phyloP scores from a whole-genome alignment of 1,284 basidiomycete genomes.

The Singerocomus inundabilis region DNA sequence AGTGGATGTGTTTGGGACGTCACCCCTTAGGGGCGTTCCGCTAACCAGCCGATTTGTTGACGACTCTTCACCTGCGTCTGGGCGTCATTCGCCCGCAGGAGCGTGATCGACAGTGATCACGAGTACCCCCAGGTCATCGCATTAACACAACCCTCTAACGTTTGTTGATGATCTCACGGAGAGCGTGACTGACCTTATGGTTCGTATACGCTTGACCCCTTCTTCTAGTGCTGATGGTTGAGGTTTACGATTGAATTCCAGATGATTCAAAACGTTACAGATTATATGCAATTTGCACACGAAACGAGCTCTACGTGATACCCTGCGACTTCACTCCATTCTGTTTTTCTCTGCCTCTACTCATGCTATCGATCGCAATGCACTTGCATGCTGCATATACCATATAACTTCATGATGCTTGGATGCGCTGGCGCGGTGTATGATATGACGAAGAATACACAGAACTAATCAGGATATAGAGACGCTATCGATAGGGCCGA shows the following conservation, averaged over 20 bases:
- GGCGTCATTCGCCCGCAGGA: neutral
- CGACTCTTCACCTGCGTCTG: neutral
- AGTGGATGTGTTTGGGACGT: constrained; percentile 13
- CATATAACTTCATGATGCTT: constrained; percentile 3
- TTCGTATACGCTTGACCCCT: constrained; percentile 4
- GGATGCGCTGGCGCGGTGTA: constrained; percentile 25
- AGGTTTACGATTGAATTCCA: too few species aligned
- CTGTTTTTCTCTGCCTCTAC: neutral
- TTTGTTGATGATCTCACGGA: constrained; percentile 13
- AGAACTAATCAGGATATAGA: neutral
- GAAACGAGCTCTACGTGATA: neutral
- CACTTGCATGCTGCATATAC: neutral
- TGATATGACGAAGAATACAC: constrained; percentile 14
- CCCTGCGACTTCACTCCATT: neutral
- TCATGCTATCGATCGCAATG: neutral
- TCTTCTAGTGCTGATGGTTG: too few species aligned
- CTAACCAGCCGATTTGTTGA: constrained; percentile 15
- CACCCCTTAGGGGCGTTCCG: neutral
- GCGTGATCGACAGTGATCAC: neutral
- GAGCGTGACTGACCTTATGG: constrained; percentile 2
- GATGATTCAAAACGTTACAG: constrained; percentile 8
- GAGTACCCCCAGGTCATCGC: too few species aligned
- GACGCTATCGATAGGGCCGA: neutral
- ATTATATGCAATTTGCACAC: neutral
- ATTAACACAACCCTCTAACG: neutral